Percentiles rank a stretch among this genome's conserved stretches.
phyloP scores from a whole-genome alignment of 2,329 filamentous ascomycete species.

The Cladophialophora yegresii region DNA sequence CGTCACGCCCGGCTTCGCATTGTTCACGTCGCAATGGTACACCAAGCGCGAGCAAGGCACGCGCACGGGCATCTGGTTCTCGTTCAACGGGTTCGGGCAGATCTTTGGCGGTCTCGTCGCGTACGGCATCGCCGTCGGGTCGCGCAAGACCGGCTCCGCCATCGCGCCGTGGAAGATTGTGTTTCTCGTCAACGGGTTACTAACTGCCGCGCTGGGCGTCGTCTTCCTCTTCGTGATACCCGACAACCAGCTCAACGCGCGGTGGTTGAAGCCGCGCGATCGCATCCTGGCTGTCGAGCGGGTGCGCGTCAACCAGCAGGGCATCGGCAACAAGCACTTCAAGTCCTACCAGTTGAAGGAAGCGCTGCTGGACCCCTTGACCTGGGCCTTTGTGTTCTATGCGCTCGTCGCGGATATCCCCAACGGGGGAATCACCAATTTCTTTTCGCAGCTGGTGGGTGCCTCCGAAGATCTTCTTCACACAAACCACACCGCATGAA shows the following conservation, averaged over 20 bases:
- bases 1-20: conserved; percentile 67
- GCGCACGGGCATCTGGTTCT: conserved; percentile 68
- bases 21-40: conserved; percentile 72
- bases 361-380: conserved; percentile 59
- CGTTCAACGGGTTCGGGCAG: conserved; percentile 65
- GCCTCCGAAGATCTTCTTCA: no score
- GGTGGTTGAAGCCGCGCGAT: conserved; percentile 67
- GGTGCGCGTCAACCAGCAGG: conserved; percentile 73
- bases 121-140: conserved; percentile 63
- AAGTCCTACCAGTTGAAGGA: conserved; percentile 67
- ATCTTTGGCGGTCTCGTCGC: conserved; percentile 65
- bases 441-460: conserved; percentile 59
- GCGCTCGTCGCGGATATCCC: conserved; percentile 60
- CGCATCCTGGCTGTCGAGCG: conserved; percentile 69
- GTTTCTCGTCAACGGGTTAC: conserved; percentile 57
- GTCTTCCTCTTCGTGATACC: conserved; percentile 58
- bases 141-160: conserved; percentile 55
- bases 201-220: conserved; percentile 53
- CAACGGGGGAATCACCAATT: conserved; percentile 62
- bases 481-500: neutral
- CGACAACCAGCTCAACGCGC: conserved; percentile 62
- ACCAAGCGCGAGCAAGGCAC: conserved; percentile 68
- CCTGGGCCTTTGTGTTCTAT: conserved; percentile 63
- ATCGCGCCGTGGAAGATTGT: conserved; percentile 68
- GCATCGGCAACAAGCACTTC: conserved; percentile 70